phyloP scores from a whole-genome alignment of 768 basidiomycete genomes.

The Mycena pura region DNA sequence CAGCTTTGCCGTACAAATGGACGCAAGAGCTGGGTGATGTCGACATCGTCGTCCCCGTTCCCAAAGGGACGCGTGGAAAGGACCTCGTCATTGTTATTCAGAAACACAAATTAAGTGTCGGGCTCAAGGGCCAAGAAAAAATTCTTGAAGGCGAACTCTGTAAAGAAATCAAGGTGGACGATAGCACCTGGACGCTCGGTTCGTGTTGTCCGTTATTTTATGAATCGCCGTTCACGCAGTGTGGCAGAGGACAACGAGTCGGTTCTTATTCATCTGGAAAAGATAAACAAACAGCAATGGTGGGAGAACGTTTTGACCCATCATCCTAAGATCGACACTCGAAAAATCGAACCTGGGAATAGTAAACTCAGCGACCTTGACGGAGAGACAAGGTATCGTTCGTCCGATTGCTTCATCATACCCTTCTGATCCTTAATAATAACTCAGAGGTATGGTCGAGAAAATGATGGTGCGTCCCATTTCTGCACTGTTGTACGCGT shows the following conservation, averaged over 20 bases:
- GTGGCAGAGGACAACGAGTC: slow-evolving; percentile 75
- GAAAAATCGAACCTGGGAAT: slow-evolving; percentile 93
- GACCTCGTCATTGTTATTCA: slow-evolving; percentile 77
- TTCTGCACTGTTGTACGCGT: not conserved
- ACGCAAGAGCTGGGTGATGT: slow-evolving; percentile 88
- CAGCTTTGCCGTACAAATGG: slow-evolving; percentile 94
- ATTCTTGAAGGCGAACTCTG: slow-evolving; percentile 92
- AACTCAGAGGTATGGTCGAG: slow-evolving; percentile 90
- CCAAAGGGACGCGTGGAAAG: slow-evolving; percentile 83
- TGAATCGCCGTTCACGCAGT: not conserved
- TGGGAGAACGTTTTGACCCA: slow-evolving; percentile 97
- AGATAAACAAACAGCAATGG: slow-evolving; percentile 89
- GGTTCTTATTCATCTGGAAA: slow-evolving; percentile 82
- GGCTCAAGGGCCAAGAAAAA: slow-evolving; percentile 84
- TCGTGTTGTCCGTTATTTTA: slow-evolving; percentile 32
- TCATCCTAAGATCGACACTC: slow-evolving; percentile 96
- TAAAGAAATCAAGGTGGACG: slow-evolving; percentile 93
- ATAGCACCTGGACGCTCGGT: slow-evolving; percentile 97
- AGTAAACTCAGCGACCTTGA: slow-evolving; percentile 97
- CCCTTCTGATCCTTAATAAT: slow-evolving; percentile 8
- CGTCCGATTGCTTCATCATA: too few relatives aligned
- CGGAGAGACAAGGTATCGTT: slow-evolving; percentile 92
- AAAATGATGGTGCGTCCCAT: slow-evolving; percentile 94
- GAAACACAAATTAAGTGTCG: slow-evolving; percentile 84
- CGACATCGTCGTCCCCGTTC: slow-evolving; percentile 83